These are phyloP conservation scores for Nannizziopsis barbatae DNA, from an alignment of 2,329 filamentous ascomycete species.

Conservation along the genomic window DNA sequence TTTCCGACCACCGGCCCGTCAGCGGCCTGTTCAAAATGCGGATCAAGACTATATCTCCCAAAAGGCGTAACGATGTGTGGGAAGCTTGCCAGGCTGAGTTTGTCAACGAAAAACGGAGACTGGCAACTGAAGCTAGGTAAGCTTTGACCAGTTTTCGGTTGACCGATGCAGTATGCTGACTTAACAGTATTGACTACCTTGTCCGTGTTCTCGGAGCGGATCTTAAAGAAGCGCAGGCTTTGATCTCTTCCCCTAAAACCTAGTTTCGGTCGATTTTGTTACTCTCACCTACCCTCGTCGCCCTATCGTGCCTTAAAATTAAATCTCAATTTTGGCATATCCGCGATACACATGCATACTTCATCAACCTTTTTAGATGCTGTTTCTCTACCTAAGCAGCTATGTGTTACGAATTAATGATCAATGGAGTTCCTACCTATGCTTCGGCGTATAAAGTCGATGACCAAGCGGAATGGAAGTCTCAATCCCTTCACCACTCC, in stretches of 20 bases:
- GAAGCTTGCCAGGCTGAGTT: conserved; percentile 65
- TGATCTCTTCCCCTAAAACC: conserved; percentile 23
- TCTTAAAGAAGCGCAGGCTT: conserved; percentile 42
- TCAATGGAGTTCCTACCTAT: conserved; percentile 1
- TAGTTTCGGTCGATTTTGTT: not conserved
- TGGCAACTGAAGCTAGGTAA: conserved; percentile 67
- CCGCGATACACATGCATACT: not conserved
- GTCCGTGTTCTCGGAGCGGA: conserved; percentile 50
- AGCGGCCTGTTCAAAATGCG: conserved; percentile 72
- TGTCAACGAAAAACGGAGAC: conserved; percentile 56
- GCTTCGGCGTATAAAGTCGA: not conserved
- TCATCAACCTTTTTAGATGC: not conserved
- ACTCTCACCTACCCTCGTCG: not conserved
- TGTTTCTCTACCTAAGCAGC: not conserved
- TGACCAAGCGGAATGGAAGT: not conserved
- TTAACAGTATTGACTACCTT: conserved; percentile 50
- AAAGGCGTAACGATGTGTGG: conserved; percentile 55
- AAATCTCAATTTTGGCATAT: not conserved
- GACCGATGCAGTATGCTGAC: not conserved
- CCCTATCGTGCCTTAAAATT: not conserved
- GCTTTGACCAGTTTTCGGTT: conserved; percentile 26
- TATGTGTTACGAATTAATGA: conserved; percentile 11
- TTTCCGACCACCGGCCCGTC: conserved; percentile 88
- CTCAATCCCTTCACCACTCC: not conserved
- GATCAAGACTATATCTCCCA: conserved; percentile 67